Conservation (phyloP, 768 basidiomycete species). For the Lactarius sanguifluus region DNA sequence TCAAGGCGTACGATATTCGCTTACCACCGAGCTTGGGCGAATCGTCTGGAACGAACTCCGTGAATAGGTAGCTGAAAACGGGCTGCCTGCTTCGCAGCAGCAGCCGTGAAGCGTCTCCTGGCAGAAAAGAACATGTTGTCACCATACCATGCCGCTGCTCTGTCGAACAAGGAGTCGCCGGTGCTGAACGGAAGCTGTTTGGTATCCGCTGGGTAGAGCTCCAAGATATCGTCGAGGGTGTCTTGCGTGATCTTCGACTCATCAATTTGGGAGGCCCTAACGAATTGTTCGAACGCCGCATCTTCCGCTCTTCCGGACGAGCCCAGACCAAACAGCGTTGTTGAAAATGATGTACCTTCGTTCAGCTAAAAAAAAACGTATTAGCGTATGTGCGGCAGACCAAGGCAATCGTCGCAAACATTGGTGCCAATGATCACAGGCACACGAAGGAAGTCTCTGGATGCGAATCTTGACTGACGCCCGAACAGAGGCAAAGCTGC, state of each 20-base stretch:
- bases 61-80: conserved; percentile 55
- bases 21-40: conserved; percentile 49
- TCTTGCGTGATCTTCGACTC: conserved; percentile 47
- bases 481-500: conserved; percentile 47
- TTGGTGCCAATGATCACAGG: conserved; percentile 55
- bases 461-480: conserved; percentile 47
- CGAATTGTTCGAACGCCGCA: conserved; percentile 47
- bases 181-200: conserved; percentile 51
- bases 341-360: conserved; percentile 51
- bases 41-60: conserved; percentile 58
- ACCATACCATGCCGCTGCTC: conserved; percentile 57
- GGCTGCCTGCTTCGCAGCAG: conserved; percentile 48
- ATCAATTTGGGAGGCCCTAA: conserved; percentile 51
- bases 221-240: conserved; percentile 42
- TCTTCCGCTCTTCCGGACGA: conserved; percentile 44
- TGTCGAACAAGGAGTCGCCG: conserved; percentile 58
- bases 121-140: conserved; percentile 56
- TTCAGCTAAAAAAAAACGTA: conserved; percentile 41
- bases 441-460: conserved; percentile 50
- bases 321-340: conserved; percentile 40
- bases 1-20: conserved; percentile 20
- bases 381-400: conserved; percentile 44
- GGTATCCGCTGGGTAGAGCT: conserved; percentile 50
- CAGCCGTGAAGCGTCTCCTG: conserved; percentile 49
- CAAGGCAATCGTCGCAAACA: conserved; percentile 41